Evolutionary conservation across 495 filamentous ascomycete genomes (phyloP), one percentile per base, ranked within the genome.

Genomic region (Elasticomyces elasticus): DNA sequence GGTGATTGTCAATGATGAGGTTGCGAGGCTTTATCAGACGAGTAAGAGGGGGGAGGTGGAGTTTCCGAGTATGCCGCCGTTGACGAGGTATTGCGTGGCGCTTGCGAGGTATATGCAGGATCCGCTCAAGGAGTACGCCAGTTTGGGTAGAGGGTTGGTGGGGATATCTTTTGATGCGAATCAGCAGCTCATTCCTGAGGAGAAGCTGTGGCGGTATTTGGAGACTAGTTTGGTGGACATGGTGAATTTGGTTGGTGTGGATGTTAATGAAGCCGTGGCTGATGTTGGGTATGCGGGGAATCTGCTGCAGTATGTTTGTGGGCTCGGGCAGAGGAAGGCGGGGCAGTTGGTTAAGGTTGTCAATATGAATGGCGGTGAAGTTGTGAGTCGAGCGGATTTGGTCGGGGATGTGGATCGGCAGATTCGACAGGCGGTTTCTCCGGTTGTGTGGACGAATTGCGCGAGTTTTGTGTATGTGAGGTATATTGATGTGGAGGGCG

Each of bases 171-270:
- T 96, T 66, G 89, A 95, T 58, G 79, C 87, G 22, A 87, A 87
- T 53, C 92, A 98, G 68, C 82, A 89, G 51, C 79, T 95, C 41
- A 75, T 98, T 7, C 81, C 89, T 0, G 82, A 86, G 48, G 91
- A 96, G 1, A 85, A 94, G 67, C 73, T 97, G 5, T 67, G 85
- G 42, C 87, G 86, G 66, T 79, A 88, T 51, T 77, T 98, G 20
- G 92, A 97, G 61, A 92, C 86, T 1, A 87, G 89, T 19, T 83
- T 98, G 78, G 90, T 97, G 5, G 94, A 98, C 63, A 95, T 94
- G 81, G 92, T 98, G 61, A 98, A 98, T 66, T 77, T 98, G 10
- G 86, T 87, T 51, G 92, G 92, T 55, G 89, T 98, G 20, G 85
- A 96, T 58, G 81, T 97, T 63, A 95, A 95, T 62, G 89, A 95